A percentile compares a stretch with the other conserved stretches of the same genome.
These are phyloP conservation scores for Pleurotus cornucopiae DNA, from an alignment of 768 basidiomycete species.

Conservation along the genomic window DNA sequence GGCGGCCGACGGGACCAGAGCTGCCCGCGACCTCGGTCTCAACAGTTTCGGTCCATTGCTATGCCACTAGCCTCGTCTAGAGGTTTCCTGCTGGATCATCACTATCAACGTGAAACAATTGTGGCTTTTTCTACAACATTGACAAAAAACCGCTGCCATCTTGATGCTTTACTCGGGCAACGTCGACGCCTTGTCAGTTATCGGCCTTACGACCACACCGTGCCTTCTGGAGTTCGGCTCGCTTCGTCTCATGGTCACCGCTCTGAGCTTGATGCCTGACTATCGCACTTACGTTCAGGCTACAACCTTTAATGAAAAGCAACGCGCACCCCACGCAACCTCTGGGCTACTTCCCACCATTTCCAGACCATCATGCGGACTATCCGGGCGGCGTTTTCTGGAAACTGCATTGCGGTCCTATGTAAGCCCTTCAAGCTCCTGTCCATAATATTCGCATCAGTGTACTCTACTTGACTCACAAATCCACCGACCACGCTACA, in stretches of 20 bases:
- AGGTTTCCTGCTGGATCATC: background rate
- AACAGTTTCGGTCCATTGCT: background rate
- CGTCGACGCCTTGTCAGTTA: background rate
- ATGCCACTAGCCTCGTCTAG: slow-evolving; percentile 5
- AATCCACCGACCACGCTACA: too few species aligned
- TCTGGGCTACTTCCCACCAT: background rate
- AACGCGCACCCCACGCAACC: background rate
- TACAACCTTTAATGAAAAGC: background rate
- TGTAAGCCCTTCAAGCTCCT: too few species aligned
- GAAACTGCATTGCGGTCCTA: too few species aligned
- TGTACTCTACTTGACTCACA: too few species aligned
- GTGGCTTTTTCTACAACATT: background rate
- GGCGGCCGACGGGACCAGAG: background rate
- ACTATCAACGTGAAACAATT: background rate
- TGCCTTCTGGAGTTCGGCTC: background rate
- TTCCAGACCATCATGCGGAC: slow-evolving; percentile 2
- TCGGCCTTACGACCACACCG: background rate
- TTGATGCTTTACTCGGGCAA: background rate
- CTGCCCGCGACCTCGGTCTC: background rate
- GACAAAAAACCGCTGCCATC: background rate
- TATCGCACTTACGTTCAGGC: background rate
- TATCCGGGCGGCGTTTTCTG: background rate
- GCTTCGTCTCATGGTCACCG: background rate
- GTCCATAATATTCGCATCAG: too few species aligned
- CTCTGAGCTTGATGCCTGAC: background rate